A percentile compares a stretch with the other conserved stretches of the same genome.
These are phyloP conservation scores for Halophytophthora batemanensis DNA, from an alignment of 352 stramenopile species.

Conservation along the genomic window DNA sequence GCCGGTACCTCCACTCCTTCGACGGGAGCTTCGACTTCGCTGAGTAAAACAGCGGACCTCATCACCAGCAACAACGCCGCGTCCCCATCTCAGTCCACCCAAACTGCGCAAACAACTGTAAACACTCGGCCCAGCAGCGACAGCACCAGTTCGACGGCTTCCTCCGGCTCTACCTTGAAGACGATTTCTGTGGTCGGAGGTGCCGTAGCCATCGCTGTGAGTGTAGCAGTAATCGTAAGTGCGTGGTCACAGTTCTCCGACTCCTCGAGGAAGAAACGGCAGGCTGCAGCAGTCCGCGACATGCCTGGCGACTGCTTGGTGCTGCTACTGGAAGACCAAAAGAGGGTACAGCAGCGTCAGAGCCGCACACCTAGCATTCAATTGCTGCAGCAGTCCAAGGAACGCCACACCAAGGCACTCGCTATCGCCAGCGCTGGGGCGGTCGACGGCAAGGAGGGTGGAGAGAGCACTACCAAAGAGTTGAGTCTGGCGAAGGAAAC, in stretches of 20 bases:
- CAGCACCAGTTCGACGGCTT: constrained; percentile 21
- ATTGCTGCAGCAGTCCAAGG: constrained; percentile 28
- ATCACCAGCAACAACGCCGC: constrained; percentile 22
- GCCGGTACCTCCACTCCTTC: background rate
- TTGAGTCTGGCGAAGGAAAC: constrained; percentile 21
- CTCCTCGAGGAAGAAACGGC: constrained; percentile 46
- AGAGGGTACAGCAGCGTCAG: constrained; percentile 23
- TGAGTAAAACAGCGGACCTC: constrained; percentile 19
- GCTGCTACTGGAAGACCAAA: constrained; percentile 68
- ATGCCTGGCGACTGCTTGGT: constrained; percentile 75
- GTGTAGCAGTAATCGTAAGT: constrained; percentile 71
- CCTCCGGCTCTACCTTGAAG: constrained; percentile 34
- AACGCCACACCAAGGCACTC: constrained; percentile 28
- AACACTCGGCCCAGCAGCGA: constrained; percentile 21
- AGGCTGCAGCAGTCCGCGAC: constrained; percentile 67
- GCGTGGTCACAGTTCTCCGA: constrained; percentile 81
- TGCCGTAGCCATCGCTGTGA: constrained; percentile 67
- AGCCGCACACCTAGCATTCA: constrained; percentile 28
- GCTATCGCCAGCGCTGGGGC: constrained; percentile 12
- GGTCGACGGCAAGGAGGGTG: background rate
- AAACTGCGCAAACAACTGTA: background rate
- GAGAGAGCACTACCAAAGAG: background rate
- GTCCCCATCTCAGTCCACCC: constrained; percentile 3
- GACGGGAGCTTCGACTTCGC: constrained; percentile 6
- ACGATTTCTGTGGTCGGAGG: constrained; percentile 66